Percentiles rank a stretch among this genome's conserved stretches.
These are phyloP conservation scores for Penicillium expansum DNA, from an alignment of 2,329 filamentous ascomycete species.

Conservation along the genomic window DNA sequence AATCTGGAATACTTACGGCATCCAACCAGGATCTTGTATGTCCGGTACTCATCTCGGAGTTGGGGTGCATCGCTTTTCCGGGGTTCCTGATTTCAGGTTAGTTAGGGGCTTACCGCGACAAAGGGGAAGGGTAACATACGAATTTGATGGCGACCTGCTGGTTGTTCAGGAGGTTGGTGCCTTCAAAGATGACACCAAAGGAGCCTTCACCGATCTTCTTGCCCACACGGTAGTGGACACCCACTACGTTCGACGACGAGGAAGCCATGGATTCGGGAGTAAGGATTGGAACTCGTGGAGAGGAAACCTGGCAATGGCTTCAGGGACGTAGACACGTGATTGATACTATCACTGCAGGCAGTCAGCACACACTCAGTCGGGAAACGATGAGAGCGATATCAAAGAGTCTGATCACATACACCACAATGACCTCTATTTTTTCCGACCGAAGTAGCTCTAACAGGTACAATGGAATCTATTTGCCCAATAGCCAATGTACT, in stretches of 20 bases:
- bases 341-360: constrained; percentile 12
- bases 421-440: constrained; percentile 6
- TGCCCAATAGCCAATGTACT: constrained; percentile 2
- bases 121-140: constrained; percentile 55
- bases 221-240: constrained; percentile 96
- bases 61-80: constrained; percentile 98
- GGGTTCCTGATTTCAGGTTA: constrained; percentile 68
- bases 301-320: constrained; percentile 19
- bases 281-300: constrained; percentile 12
- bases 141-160: constrained; percentile 99
- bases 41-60: constrained; percentile 95
- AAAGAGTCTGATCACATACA: constrained; percentile 9
- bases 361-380: constrained; percentile 18
- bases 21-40: constrained; percentile 98
- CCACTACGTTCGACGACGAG: constrained; percentile 93
- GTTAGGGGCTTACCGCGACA: constrained; percentile 8
- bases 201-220: constrained; percentile 99
- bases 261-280: constrained; percentile 63
- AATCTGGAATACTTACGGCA: constrained; percentile 72
- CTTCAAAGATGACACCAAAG: constrained; percentile 98
- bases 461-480: not conserved
- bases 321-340: constrained; percentile 23
- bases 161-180: constrained; percentile 97
- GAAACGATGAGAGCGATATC: not conserved
- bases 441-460: not conserved